Conservation (phyloP, 2,329 filamentous ascomycete genomes). For the Scedosporium aurantiacum region DNA sequence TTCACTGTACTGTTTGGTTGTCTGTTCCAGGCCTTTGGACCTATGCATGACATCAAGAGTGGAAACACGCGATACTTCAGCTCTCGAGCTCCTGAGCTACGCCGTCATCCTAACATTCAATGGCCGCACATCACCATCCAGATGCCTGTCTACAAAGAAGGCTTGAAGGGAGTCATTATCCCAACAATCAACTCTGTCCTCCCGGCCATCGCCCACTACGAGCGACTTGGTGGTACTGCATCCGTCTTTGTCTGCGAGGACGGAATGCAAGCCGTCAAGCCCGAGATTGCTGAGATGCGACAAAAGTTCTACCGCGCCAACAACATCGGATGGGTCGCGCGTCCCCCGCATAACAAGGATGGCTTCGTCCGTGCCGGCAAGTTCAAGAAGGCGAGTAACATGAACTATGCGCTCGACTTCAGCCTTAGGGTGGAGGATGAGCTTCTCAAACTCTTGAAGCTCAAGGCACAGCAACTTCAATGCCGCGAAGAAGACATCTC, state of each 20-base stretch:
- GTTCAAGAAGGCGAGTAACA: constrained; percentile 62
- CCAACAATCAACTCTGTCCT: no score
- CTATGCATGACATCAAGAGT: constrained; percentile 35
- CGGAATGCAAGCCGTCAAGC: not conserved
- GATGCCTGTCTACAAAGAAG: no score
- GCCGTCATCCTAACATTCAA: not conserved
- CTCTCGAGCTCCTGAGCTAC: not conserved
- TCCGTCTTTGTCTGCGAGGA: not conserved
- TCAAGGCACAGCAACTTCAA: constrained; percentile 13
- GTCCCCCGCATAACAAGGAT: constrained; percentile 51
- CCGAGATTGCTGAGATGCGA: not conserved
- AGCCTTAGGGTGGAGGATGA: constrained; percentile 62
- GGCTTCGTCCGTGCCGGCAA: constrained; percentile 54
- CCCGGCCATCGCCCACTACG: no score
- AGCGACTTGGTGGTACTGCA: no score
- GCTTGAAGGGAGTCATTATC: no score
- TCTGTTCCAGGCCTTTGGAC: constrained; percentile 64
- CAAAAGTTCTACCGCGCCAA: constrained; percentile 53
- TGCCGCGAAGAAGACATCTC: constrained; percentile 27
- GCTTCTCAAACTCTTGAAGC: constrained; percentile 24
- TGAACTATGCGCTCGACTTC: constrained; percentile 60
- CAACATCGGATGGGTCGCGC: constrained; percentile 60
- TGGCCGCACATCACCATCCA: not conserved
- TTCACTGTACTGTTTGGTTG: constrained; percentile 67
- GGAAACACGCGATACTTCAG: not conserved